Base-by-base conservation (phyloP, 306 rosid genomes). In the Cicer cuneatum region DNA sequence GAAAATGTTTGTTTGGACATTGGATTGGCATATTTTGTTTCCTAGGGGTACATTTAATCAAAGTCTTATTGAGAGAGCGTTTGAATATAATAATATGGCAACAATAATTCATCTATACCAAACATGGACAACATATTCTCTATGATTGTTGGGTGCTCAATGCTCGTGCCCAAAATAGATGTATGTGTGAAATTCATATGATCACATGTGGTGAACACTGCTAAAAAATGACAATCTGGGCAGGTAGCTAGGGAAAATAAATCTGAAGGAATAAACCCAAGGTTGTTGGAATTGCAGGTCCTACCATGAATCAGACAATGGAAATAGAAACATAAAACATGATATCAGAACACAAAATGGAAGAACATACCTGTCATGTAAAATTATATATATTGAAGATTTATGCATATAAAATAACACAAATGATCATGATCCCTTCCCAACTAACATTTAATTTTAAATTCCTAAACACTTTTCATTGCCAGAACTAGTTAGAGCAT, bases 121-220 rank as follows among this genome's bases (percentile, higher is more conserved):
- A 70, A 46, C 41, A 46, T 10, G 35, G 35, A 29, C 35, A 47
- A 9, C 71, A 73, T 60, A 12, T 47, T 73, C 48, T 38, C 48
- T 29, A 8, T 19, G 6, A 3, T 42, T 57, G 53, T 15, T 8
- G 14, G 12, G 52, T 12, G 52, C 52, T 14, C 52, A 46, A 10
- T 46, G 52, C 15, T 4, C 1, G 35, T 29, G 35, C 35, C 15
- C 15, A 59, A 15, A 7, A 70, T 39, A 9, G 52, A 62, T 35
- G 19, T 48, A 4, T 15, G 11, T 40, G 7, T 24, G 41, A 47
- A 38, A 43, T 14, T 13, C 5, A 43, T 10, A 16, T 51, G 52
- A 41, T 7, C 49, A 62, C 35, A 16, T n/a, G 49, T 49, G 46
- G 61, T 6, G 15, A 33, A 69, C 13, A 12, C 33, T 15, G 4